phyloP scores from a whole-genome alignment of 208 protist species.

The Acanthamoeba culbertsoni region DNA sequence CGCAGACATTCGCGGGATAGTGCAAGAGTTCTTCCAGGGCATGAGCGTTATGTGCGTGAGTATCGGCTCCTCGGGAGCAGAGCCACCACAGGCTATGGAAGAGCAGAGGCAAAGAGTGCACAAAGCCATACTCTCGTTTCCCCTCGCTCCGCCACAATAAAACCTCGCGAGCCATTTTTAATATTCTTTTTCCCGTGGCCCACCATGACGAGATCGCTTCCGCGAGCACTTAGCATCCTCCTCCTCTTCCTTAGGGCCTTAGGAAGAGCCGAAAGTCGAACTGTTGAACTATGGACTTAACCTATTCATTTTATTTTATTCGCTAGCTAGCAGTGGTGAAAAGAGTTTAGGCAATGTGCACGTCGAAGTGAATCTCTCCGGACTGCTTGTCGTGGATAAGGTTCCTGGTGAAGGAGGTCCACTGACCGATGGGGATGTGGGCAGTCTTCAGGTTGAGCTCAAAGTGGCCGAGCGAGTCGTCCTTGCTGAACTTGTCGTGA shows the following conservation, averaged over 20 bases:
- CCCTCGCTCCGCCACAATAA: too few relatives aligned
- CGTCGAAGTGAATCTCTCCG: background rate
- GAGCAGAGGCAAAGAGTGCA: slow-evolving; percentile 16
- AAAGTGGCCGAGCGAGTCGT: slow-evolving; percentile 49
- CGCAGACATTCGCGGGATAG: background rate
- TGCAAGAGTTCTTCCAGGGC: slow-evolving; percentile 20
- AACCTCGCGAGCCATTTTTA: too few relatives aligned
- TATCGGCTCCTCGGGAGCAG: background rate
- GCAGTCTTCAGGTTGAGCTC: slow-evolving; percentile 36
- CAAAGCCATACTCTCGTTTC: background rate
- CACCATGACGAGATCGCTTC: too few relatives aligned
- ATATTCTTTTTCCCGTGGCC: too few relatives aligned
- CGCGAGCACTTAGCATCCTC: too few relatives aligned
- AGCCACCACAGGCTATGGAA: background rate
- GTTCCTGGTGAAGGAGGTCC: slow-evolving; percentile 6
- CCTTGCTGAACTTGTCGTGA: slow-evolving; percentile 57
- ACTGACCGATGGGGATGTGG: slow-evolving; percentile 6
- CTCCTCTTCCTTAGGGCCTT: too few relatives aligned
- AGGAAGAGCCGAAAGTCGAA: too few relatives aligned
- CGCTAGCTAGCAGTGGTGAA: too few relatives aligned
- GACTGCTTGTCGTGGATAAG: background rate
- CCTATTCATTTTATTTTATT: too few relatives aligned
- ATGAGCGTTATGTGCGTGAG: slow-evolving; percentile 23
- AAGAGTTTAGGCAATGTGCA: slow-evolving; percentile 1
- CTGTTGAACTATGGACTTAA: too few relatives aligned